These are phyloP conservation scores for Hortaea werneckii DNA, from an alignment of 2,329 filamentous ascomycete species.

Conservation along the genomic window DNA sequence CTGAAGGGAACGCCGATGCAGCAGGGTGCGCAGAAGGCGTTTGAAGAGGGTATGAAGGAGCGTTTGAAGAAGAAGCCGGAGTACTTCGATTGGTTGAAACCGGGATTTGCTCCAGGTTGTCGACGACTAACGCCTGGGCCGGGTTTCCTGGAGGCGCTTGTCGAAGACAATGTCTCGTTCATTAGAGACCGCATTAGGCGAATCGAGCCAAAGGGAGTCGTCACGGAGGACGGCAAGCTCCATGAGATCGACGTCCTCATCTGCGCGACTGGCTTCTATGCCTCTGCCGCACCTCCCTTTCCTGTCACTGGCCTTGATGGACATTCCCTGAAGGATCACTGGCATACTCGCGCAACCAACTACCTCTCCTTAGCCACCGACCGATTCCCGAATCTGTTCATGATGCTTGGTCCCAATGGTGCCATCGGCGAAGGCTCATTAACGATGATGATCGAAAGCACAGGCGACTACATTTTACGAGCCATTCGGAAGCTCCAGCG, in stretches of 20 bases:
- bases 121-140: constrained; percentile 42
- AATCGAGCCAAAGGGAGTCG: constrained; percentile 29
- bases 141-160: constrained; percentile 42
- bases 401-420: constrained; percentile 33
- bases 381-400: constrained; percentile 31
- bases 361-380: constrained; percentile 15
- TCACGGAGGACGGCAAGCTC: constrained; percentile 30
- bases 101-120: constrained; percentile 37
- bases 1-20: constrained; percentile 31
- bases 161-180: constrained; percentile 35
- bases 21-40: constrained; percentile 25
- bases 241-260: constrained; percentile 33
- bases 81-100: constrained; percentile 32
- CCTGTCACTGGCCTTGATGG: constrained; percentile 24
- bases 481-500: constrained; percentile 33
- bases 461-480: constrained; percentile 28
- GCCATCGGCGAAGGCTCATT: constrained; percentile 31
- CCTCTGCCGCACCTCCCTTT: constrained; percentile 30
- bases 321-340: constrained; percentile 24
- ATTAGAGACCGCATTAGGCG: constrained; percentile 31
- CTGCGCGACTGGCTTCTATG: constrained; percentile 36
- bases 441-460: constrained; percentile 32
- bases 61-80: constrained; percentile 28
- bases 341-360: constrained; percentile 22
- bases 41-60: constrained; percentile 33